Evolutionary conservation across 2,329 filamentous ascomycete genomes (phyloP), one percentile per base, ranked within the genome.

Genomic region (Calonectria pseudoreteaudii): DNA sequence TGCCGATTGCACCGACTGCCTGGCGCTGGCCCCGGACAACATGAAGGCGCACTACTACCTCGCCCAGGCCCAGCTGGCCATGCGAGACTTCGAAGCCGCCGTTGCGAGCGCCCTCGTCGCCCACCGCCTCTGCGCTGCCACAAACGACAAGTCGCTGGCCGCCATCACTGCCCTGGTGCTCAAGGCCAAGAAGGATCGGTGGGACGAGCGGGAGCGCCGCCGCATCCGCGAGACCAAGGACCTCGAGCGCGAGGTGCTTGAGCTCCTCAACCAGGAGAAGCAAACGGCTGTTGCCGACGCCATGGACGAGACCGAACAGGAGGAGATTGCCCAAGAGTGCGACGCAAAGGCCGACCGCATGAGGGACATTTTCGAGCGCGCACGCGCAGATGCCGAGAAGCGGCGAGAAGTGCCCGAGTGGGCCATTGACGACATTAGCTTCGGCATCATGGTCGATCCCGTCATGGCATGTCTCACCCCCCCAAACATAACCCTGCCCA

Each of bases 41-140:
- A 93, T 97, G 87, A 98, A 98, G 85, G 95, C 94, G 10, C 91
- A 92, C 81, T 97, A 94, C 84, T 94, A 95, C 82, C 90, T 98
- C 31, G 93, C 95, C 4, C 94, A 98, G 84, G 95, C 96, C 0
- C 92, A 97, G 77, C 87, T 98, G n/a, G 90, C 90, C 1, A 88
- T 98, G 2, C 77, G 76, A 56, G 82, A 85, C 72, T 93, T 91
- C 44, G 91, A 94, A 72, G 93, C 93, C 80, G 95, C 96, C 0
- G 89, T 97, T 18, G 85, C 88, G 1, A 91, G 91, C 72, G 95
- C 94, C 0, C 86, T 93, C 30, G 88, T 86, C 47, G 96, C 96
- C 11, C 97, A 98, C 84, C 86, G 90, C 5, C 85, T 93, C 8
- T 95, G 94, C 83, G 87, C 92, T 23, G 86, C 86, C 28, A 88